These are phyloP conservation scores for Rhodomyrtus tomentosa DNA, from an alignment of 345 rosid species.

Conservation along the genomic window DNA sequence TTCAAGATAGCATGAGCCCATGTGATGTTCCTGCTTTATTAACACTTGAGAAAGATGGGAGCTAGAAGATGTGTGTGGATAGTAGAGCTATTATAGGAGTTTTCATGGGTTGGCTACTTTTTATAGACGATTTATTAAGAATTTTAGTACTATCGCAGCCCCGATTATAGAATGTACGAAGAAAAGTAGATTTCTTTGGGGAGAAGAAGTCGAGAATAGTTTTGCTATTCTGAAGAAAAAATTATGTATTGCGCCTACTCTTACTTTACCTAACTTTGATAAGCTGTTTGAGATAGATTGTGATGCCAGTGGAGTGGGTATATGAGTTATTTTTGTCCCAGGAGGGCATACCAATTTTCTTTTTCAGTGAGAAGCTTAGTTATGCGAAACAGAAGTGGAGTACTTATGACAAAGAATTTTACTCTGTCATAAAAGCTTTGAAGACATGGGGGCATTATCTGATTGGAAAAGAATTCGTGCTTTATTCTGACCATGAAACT, in stretches of 20 bases:
- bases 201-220: not conserved
- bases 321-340: too few species aligned
- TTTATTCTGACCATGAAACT: too few species aligned
- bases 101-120: not conserved
- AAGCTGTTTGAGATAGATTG: too few species aligned
- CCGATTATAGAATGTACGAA: not conserved
- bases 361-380: not conserved
- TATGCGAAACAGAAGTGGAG: not conserved
- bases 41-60: too few species aligned
- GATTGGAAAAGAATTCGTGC: too few species aligned
- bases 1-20: not conserved
- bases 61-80: not conserved
- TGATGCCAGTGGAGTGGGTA: too few species aligned
- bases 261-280: too few species aligned
- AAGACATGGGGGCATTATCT: not conserved
- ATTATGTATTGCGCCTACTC: too few species aligned
- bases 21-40: not conserved
- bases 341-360: too few species aligned
- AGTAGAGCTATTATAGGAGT: not conserved
- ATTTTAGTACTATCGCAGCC: not conserved
- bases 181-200: not conserved
- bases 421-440: not conserved
- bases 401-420: not conserved
- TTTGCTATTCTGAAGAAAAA: too few species aligned
- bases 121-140: not conserved